Conservation (phyloP, 768 basidiomycete species). For the Cystofilobasidium bisporidii region DNA sequence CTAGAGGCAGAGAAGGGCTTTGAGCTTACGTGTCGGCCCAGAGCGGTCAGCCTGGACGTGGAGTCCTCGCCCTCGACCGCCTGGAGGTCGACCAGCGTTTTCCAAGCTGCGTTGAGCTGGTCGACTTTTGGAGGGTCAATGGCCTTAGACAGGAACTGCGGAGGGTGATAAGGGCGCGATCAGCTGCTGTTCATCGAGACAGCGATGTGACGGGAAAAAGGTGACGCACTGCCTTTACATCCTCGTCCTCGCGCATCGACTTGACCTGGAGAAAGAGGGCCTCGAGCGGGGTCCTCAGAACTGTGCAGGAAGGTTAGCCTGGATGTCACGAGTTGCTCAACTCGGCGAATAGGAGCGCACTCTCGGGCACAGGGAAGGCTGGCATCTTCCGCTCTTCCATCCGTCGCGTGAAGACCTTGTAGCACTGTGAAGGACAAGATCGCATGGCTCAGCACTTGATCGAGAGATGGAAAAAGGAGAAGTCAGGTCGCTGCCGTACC, state of each 20-base stretch:
- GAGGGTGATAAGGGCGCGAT: no score
- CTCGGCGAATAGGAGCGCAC: background rate
- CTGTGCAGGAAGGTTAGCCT: background rate
- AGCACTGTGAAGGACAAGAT: conserved; percentile 53
- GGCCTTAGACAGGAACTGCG: conserved; percentile 55
- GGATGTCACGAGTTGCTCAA: background rate
- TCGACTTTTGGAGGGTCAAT: conserved; percentile 71
- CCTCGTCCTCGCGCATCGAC: conserved; percentile 61
- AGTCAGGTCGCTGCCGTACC: conserved; percentile 29
- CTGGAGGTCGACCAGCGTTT: conserved; percentile 62
- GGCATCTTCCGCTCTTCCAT: conserved; percentile 58
- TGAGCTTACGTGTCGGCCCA: conserved; percentile 64
- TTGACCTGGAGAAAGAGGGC: conserved; percentile 72
- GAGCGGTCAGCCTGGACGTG: conserved; percentile 56
- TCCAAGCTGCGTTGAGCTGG: conserved; percentile 69
- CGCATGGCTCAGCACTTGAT: background rate
- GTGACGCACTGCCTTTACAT: conserved; percentile 54
- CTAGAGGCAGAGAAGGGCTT: conserved; percentile 34
- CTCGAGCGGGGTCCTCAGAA: conserved; percentile 75
- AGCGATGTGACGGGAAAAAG: no score
- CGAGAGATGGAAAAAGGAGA: no score
- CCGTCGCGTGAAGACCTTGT: conserved; percentile 71
- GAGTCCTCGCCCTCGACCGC: conserved; percentile 52
- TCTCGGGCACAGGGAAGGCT: conserved; percentile 73
- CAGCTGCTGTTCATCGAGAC: no score